phyloP scores from a whole-genome alignment of 768 basidiomycete species.

The Xerocomus spinulosus region DNA sequence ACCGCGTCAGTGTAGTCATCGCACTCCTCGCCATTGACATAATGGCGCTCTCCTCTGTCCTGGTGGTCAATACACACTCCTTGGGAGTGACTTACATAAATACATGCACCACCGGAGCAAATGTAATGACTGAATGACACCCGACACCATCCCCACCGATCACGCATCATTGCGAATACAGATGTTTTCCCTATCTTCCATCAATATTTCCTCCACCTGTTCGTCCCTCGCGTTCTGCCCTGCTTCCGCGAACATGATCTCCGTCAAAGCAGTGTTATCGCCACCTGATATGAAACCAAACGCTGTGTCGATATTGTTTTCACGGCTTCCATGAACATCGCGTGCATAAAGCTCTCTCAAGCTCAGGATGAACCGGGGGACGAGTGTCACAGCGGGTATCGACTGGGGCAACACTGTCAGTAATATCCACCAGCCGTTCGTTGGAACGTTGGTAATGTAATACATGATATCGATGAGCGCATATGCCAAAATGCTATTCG shows the following conservation, averaged over 20 bases:
- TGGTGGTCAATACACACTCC: no score
- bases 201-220: background rate
- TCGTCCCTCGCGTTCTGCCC: background rate
- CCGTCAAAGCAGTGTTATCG: background rate
- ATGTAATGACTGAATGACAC: no score
- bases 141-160: no score
- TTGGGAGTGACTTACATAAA: no score
- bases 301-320: no score
- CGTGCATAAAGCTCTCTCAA: no score
- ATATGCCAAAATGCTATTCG: background rate
- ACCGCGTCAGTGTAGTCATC: no score
- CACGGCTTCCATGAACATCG: no score
- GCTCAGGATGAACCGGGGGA: constrained; percentile 4
- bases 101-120: no score
- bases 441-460: background rate
- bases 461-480: background rate
- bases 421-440: background rate
- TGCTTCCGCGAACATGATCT: background rate
- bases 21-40: no score
- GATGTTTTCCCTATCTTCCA: background rate
- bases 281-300: no score
- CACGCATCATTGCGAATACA: background rate
- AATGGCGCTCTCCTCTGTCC: no score
- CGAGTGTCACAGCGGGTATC: background rate
- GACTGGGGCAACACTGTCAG: background rate